Evolutionary conservation across 2,329 filamentous ascomycete genomes (phyloP).

Genomic region (Apiospora saccharicola): DNA sequence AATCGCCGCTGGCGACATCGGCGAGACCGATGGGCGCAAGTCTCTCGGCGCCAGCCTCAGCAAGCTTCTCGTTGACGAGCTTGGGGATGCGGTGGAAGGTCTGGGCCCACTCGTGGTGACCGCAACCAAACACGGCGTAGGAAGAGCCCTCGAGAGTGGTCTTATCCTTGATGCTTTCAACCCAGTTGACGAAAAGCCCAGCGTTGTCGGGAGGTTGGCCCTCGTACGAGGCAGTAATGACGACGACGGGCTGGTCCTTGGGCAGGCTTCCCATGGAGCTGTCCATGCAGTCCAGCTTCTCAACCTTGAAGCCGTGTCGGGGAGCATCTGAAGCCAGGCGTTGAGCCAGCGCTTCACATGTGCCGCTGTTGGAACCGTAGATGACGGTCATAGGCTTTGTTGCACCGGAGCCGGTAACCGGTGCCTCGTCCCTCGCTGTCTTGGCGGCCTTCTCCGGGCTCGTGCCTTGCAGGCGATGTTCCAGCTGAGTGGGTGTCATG

Average conservation of each 20-base stretch:
- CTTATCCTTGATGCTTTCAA: conserved; percentile 54
- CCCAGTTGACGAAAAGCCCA: conserved; percentile 61
- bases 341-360: conserved; percentile 74
- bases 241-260: conserved; percentile 56
- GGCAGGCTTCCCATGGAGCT: conserved; percentile 57
- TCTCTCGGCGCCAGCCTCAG: conserved; percentile 50
- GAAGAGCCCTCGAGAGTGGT: conserved; percentile 61
- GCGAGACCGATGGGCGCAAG: conserved; percentile 55
- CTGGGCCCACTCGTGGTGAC: conserved; percentile 50
- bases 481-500: conserved; percentile 54
- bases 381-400: conserved; percentile 66
- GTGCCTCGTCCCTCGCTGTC: background rate
- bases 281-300: conserved; percentile 64
- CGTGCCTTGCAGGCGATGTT: conserved; percentile 48
- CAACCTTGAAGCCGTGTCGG: conserved; percentile 62
- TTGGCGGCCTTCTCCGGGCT: conserved; percentile 21
- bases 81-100: conserved; percentile 68
- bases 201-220: conserved; percentile 66
- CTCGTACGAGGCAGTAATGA: conserved; percentile 65
- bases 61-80: conserved; percentile 62
- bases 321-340: conserved; percentile 66
- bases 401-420: background rate
- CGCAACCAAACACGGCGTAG: conserved; percentile 66
- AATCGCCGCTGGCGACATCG: conserved; percentile 59
- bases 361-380: conserved; percentile 79